These are phyloP conservation scores for Keithomyces neogunnii DNA, from an alignment of 2,329 filamentous ascomycete genomes.

Conservation along the genomic window DNA sequence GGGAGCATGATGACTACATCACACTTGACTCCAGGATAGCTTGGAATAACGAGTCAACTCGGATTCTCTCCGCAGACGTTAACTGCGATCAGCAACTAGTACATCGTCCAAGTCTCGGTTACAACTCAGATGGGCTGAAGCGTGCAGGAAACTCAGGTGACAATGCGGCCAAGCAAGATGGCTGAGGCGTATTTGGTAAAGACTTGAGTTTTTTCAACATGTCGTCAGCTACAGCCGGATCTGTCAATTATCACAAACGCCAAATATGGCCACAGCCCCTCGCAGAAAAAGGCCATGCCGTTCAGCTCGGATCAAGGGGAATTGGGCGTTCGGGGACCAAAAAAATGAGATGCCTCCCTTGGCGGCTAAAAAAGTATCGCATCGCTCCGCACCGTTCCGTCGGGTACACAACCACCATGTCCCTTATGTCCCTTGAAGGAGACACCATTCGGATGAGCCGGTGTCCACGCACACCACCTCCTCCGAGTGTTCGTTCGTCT, in stretches of 20 bases:
- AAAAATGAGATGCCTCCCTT: too few species aligned
- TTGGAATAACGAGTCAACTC: too few species aligned
- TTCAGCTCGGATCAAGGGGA: not conserved
- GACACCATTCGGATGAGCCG: too few species aligned
- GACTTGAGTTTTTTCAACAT: not conserved
- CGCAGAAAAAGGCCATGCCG: not conserved
- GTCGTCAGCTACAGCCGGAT: not conserved
- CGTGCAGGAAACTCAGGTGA: not conserved
- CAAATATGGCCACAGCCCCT: not conserved
- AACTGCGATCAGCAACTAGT: not conserved
- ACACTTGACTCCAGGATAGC: too few species aligned
- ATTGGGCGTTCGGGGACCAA: not conserved
- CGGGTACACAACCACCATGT: too few species aligned
- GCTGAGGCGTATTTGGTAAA: not conserved
- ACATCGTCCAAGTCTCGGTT: not conserved
- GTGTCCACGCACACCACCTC: too few species aligned
- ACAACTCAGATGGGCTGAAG: not conserved
- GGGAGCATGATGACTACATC: too few species aligned
- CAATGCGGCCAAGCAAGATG: not conserved
- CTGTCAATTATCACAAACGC: not conserved
- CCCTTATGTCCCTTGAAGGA: too few species aligned
- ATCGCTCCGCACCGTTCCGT: too few species aligned
- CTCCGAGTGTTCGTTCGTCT: not conserved
- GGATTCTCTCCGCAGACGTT: not conserved
- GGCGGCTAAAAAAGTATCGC: too few species aligned